A percentile compares a stretch with the other conserved stretches of the same genome.
phyloP scores from a whole-genome alignment of 2,329 filamentous ascomycete species.

The Exophiala bonariae region DNA sequence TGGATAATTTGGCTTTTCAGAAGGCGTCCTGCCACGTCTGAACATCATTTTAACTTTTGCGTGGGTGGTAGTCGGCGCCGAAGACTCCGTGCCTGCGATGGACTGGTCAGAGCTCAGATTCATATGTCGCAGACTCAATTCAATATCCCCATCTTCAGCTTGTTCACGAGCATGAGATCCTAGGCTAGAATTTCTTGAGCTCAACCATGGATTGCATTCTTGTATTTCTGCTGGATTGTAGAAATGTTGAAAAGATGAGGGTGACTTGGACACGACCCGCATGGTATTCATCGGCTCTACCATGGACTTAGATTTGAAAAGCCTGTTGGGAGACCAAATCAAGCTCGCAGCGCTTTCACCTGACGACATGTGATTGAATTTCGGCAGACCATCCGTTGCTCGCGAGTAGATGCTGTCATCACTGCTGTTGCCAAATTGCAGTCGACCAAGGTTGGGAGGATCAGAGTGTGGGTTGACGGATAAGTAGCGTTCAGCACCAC shows the following conservation, averaged over 20 bases:
- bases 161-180: slow-evolving; percentile 39
- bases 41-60: too few relatives aligned
- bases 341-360: slow-evolving; percentile 20
- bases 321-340: slow-evolving; percentile 7
- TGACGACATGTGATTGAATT: slow-evolving; percentile 15
- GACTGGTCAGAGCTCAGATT: too few relatives aligned
- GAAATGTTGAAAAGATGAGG: too few relatives aligned
- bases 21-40: too few relatives aligned
- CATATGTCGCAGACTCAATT: too few relatives aligned
- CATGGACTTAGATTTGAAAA: slow-evolving; percentile 33
- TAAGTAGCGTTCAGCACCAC: slow-evolving; percentile 6
- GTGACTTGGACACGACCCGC: slow-evolving; percentile 6
- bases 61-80: too few relatives aligned
- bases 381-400: slow-evolving; percentile 37
- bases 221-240: slow-evolving; percentile 14
- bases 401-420: slow-evolving; percentile 47
- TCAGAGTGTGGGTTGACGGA: slow-evolving; percentile 8
- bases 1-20: too few relatives aligned
- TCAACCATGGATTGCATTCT: slow-evolving; percentile 25
- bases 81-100: too few relatives aligned
- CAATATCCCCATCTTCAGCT: too few relatives aligned
- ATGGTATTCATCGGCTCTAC: slow-evolving; percentile 38
- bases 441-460: slow-evolving; percentile 5
- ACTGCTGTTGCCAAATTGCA: slow-evolving; percentile 29
- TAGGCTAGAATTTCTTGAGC: slow-evolving; percentile 3